phyloP scores from a whole-genome alignment of 2,329 filamentous ascomycete genomes.

The Geosmithia morbida region DNA sequence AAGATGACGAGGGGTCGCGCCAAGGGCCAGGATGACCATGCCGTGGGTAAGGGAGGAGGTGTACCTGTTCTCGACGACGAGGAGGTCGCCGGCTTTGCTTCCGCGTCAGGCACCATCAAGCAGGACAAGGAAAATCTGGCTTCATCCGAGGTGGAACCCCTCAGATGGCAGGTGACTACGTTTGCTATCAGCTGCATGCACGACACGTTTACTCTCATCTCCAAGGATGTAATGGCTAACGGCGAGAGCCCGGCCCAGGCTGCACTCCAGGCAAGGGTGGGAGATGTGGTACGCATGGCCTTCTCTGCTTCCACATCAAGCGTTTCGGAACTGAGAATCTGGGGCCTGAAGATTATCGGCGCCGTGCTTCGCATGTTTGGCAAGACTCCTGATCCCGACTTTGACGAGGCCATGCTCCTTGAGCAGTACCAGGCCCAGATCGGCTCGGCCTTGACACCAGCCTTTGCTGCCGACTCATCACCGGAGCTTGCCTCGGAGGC shows the following conservation, averaged over 20 bases:
- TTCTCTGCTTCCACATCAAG: slow-evolving; percentile 94
- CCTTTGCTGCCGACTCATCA: slow-evolving; percentile 90
- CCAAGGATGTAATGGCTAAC: slow-evolving; percentile 63
- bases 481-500: slow-evolving; percentile 92
- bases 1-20: slow-evolving; percentile 68
- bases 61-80: slow-evolving; percentile 91
- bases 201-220: slow-evolving; percentile 66
- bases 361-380: slow-evolving; percentile 93
- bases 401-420: slow-evolving; percentile 87
- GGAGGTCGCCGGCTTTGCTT: slow-evolving; percentile 89
- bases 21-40: slow-evolving; percentile 33
- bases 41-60: slow-evolving; percentile 30
- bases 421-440: slow-evolving; percentile 99
- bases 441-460: slow-evolving; percentile 87
- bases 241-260: slow-evolving; percentile 65
- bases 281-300: slow-evolving; percentile 89
- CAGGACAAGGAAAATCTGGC: slow-evolving; percentile 37
- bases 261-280: slow-evolving; percentile 69
- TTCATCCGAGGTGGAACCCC: slow-evolving; percentile 60
- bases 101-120: slow-evolving; percentile 47
- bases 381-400: slow-evolving; percentile 88
- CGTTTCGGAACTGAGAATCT: slow-evolving; percentile 77
- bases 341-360: slow-evolving; percentile 87
- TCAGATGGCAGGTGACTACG: slow-evolving; percentile 90
- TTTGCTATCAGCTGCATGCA: slow-evolving; percentile 85